Evolutionary conservation across 2,329 filamentous ascomycete species (phyloP).

Genomic region (Metarhizium guizhouense): DNA sequence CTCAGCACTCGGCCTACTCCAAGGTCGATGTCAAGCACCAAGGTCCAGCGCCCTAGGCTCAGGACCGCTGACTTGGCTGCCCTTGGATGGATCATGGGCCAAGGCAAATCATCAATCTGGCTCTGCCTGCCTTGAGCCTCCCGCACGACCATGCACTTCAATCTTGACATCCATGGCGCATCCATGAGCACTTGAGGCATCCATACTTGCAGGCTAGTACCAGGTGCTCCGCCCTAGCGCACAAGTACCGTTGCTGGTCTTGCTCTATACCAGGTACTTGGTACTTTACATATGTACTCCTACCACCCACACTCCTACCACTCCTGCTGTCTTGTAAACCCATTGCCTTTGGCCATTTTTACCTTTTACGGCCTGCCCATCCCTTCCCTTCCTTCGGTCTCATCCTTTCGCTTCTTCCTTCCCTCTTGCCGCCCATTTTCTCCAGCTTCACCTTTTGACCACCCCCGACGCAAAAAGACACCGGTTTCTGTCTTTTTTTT

Average conservation of each 20-base stretch:
- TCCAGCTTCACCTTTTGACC: not conserved
- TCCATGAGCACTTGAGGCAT: not conserved
- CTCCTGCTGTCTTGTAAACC: too few relatives aligned
- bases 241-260: not conserved
- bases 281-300: not conserved
- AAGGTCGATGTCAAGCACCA: conserved; percentile 3
- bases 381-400: conserved; percentile 5
- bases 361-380: conserved; percentile 2
- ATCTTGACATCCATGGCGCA: not conserved
- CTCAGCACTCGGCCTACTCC: conserved; percentile 9
- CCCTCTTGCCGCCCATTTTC: not conserved
- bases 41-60: conserved; percentile 1
- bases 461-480: not conserved
- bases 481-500: not conserved
- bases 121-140: conserved; percentile 3
- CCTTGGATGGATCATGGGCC: conserved; percentile 10
- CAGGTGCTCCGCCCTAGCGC: not conserved
- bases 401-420: not conserved
- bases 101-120: conserved; percentile 5
- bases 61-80: conserved; percentile 8
- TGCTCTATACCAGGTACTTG: not conserved
- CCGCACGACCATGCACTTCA: conserved; percentile 5
- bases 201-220: not conserved
- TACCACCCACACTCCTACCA: not conserved
- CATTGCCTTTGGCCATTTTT: not conserved